These are phyloP conservation scores for Borovskyia barvae DNA, from an alignment of 208 protist species.

Conservation along the genomic window DNA sequence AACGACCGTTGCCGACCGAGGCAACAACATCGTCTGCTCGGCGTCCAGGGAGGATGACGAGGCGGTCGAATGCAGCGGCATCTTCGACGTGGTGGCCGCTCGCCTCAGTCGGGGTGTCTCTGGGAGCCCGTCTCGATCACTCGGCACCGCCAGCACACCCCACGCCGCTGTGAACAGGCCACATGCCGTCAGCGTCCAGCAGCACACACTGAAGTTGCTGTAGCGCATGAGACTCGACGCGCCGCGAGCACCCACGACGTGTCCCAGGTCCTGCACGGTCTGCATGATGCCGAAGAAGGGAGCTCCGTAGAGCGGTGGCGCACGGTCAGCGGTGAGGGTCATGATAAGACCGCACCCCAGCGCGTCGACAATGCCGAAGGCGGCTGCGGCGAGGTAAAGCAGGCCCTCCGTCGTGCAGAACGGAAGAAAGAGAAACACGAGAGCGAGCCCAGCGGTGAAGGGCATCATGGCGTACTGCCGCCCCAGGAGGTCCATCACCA, in stretches of 20 bases:
- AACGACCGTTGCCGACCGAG: neutral
- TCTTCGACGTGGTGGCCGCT: conserved; percentile 8
- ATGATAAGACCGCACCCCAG: conserved; percentile 83
- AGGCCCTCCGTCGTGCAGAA: conserved; percentile 29
- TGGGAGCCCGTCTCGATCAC: conserved; percentile 19
- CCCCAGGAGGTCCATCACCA: conserved; percentile 68
- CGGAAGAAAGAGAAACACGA: conserved; percentile 57
- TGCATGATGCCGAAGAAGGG: conserved; percentile 87
- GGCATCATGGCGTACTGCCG: conserved; percentile 64
- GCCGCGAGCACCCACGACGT: conserved; percentile 51
- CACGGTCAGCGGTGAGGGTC: conserved; percentile 73
- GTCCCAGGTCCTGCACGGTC: conserved; percentile 74
- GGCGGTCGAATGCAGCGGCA: too few relatives aligned
- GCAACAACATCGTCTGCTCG: conserved; percentile 13
- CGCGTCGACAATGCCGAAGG: conserved; percentile 69
- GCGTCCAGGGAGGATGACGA: too few relatives aligned
- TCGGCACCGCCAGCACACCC: conserved; percentile 45
- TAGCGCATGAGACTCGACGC: conserved; percentile 37
- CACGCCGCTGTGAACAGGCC: conserved; percentile 49
- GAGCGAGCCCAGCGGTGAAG: conserved; percentile 43
- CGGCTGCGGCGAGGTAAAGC: conserved; percentile 44
- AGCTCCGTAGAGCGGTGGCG: conserved; percentile 45
- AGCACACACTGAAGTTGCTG: conserved; percentile 36
- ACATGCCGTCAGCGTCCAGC: conserved; percentile 40
- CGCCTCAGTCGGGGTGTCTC: conserved; percentile 24